Evolutionary conservation across 805 yeast species (phyloP).

Genomic region (Debaryomyces hansenii): DNA sequence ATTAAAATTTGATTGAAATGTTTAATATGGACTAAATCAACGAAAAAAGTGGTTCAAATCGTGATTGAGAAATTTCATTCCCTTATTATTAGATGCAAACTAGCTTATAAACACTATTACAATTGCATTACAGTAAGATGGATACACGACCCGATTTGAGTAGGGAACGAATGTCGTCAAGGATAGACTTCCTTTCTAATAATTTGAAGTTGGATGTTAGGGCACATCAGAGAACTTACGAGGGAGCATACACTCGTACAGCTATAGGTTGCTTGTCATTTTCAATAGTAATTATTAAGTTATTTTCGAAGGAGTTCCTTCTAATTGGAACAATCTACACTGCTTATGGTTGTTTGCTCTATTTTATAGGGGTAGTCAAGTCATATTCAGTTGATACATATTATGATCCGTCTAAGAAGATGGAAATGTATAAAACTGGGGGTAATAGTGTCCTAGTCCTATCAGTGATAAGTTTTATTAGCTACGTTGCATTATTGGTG

Average conservation of each 20-base stretch:
- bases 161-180: slow-evolving; percentile 25
- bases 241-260: slow-evolving; percentile 78
- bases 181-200: slow-evolving; percentile 38
- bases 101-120: not conserved
- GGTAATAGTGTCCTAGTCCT: slow-evolving; percentile 61
- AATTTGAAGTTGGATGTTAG: slow-evolving; percentile 49
- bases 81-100: no score
- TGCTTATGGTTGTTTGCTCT: slow-evolving; percentile 51
- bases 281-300: slow-evolving; percentile 60
- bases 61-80: no score
- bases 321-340: slow-evolving; percentile 69
- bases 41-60: no score
- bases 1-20: not conserved
- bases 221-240: slow-evolving; percentile 81
- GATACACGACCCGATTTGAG: slow-evolving; percentile 2
- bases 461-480: slow-evolving; percentile 47
- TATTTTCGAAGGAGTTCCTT: slow-evolving; percentile 63
- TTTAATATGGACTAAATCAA: not conserved
- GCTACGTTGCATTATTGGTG: slow-evolving; percentile 53
- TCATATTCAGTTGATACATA: slow-evolving; percentile 36
- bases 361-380: slow-evolving; percentile 38
- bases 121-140: not conserved
- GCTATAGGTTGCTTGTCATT: slow-evolving; percentile 70
- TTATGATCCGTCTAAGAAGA: slow-evolving; percentile 36
- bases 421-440: slow-evolving; percentile 53